Conservation (phyloP, 2,329 filamentous ascomycete genomes). For the Gyromitra esculenta region DNA sequence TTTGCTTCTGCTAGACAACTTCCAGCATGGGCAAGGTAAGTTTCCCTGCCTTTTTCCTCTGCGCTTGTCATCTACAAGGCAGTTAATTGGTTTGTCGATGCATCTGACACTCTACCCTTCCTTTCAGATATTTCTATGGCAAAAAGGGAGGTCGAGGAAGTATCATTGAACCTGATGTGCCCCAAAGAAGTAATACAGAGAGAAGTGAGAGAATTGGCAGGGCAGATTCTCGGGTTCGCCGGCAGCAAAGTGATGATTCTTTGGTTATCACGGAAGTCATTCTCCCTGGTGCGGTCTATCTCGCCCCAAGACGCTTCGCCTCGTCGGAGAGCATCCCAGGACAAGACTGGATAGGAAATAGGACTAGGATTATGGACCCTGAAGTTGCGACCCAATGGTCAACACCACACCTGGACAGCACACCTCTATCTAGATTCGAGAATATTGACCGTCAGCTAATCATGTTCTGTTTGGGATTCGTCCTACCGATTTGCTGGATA, state of each 20-base stretch:
- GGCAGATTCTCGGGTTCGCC: slow-evolving; percentile 28
- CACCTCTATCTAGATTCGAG: slow-evolving; percentile 54
- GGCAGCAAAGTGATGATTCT: slow-evolving; percentile 43
- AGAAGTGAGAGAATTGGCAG: slow-evolving; percentile 18
- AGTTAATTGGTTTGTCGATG: slow-evolving; percentile 5
- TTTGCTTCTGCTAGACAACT: slow-evolving; percentile 48
- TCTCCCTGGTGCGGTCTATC: slow-evolving; percentile 30
- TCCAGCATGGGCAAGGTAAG: slow-evolving; percentile 54
- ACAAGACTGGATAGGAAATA: slow-evolving; percentile 38
- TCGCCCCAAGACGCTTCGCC: slow-evolving; percentile 31
- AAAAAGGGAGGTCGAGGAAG: slow-evolving; percentile 49
- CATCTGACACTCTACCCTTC: slow-evolving; percentile 35
- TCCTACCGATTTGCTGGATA: slow-evolving; percentile 57
- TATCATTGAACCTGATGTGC: slow-evolving; percentile 41
- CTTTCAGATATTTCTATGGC: slow-evolving; percentile 52
- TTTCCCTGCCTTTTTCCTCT: neutral
- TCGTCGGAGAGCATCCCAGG: slow-evolving; percentile 45
- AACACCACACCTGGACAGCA: slow-evolving; percentile 56
- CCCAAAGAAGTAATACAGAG: neutral
- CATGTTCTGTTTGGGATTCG: slow-evolving; percentile 57
- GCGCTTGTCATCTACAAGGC: slow-evolving; percentile 8
- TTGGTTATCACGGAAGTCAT: slow-evolving; percentile 51
- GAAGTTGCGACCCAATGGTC: slow-evolving; percentile 54
- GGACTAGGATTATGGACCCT: slow-evolving; percentile 44
- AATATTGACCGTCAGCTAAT: slow-evolving; percentile 56